phyloP scores from a whole-genome alignment of 495 filamentous ascomycete species.

The Aspergillus sclerotiicarbonarius region DNA sequence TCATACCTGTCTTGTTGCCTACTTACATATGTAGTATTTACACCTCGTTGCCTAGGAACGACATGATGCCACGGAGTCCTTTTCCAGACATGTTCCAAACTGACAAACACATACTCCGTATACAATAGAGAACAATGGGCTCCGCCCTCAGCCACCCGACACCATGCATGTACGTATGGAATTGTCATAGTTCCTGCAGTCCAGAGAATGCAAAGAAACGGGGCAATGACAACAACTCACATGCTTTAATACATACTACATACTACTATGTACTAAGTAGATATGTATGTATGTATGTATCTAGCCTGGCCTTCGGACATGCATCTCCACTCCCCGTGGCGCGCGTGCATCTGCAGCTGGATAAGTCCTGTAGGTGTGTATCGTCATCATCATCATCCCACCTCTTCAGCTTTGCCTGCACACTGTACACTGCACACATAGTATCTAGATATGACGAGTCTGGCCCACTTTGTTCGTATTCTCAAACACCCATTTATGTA shows the following conservation, averaged over 20 bases:
- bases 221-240: not conserved
- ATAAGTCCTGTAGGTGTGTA: not conserved
- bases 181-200: not conserved
- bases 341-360: not conserved
- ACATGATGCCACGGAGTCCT: not conserved
- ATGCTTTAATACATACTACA: not conserved
- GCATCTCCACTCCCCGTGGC: not conserved
- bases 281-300: not conserved
- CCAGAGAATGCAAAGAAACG: not conserved
- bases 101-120: not conserved
- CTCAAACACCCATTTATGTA: not conserved
- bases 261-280: not conserved
- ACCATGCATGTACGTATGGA: not conserved
- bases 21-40: not conserved
- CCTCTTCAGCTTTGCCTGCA: not conserved
- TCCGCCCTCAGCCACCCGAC: not conserved
- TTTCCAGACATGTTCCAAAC: not conserved
- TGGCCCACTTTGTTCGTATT: not conserved
- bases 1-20: not conserved
- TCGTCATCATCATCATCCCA: not conserved
- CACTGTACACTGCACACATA: no score
- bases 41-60: not conserved
- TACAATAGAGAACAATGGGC: not conserved
- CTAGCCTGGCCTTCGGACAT: not conserved
- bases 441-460: not conserved